A percentile compares a stretch with the other conserved stretches of the same genome.
phyloP scores from a whole-genome alignment of 164 flowering plant genomes.

The Piper betle region DNA sequence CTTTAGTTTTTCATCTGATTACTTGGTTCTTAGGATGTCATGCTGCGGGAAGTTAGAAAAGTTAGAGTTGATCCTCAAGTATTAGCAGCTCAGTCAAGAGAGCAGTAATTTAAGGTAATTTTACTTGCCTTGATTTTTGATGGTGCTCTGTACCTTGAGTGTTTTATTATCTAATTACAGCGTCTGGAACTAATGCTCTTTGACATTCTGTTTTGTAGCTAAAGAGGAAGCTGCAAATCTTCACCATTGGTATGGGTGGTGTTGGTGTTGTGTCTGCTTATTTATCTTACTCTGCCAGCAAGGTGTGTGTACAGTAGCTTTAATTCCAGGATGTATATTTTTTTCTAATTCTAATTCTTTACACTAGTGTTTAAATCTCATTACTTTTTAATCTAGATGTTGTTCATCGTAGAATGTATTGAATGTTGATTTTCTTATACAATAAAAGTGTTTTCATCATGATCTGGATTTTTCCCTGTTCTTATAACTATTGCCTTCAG shows the following conservation, averaged over 20 bases:
- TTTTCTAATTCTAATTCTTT: too few relatives aligned
- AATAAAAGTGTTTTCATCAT: too few relatives aligned
- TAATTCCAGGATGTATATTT: too few relatives aligned
- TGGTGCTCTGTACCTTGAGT: neutral
- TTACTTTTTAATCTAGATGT: too few relatives aligned
- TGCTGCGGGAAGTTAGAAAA: slow-evolving; percentile 50
- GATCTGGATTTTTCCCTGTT: neutral
- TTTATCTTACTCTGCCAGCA: slow-evolving; percentile 79
- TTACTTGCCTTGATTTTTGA: neutral
- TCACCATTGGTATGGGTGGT: slow-evolving; percentile 73
- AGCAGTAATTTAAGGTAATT: slow-evolving; percentile 62
- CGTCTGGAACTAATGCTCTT: neutral
- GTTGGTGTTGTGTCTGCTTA: slow-evolving; percentile 69
- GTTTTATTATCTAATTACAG: neutral
- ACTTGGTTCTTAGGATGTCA: slow-evolving; percentile 45
- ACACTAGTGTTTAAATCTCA: too few relatives aligned
- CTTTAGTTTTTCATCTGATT: slow-evolving; percentile 5
- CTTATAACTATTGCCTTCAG: slow-evolving; percentile 25
- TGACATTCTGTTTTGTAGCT: slow-evolving; percentile 33
- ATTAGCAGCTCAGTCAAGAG: slow-evolving; percentile 77
- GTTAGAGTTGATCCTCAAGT: slow-evolving; percentile 56
- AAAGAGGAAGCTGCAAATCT: slow-evolving; percentile 57
- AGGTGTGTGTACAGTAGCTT: slow-evolving; percentile 28
- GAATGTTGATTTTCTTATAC: too few relatives aligned
- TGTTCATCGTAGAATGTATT: neutral